Conservation (phyloP, 257 asterid genomes). For the Gentiana macrophylla region DNA sequence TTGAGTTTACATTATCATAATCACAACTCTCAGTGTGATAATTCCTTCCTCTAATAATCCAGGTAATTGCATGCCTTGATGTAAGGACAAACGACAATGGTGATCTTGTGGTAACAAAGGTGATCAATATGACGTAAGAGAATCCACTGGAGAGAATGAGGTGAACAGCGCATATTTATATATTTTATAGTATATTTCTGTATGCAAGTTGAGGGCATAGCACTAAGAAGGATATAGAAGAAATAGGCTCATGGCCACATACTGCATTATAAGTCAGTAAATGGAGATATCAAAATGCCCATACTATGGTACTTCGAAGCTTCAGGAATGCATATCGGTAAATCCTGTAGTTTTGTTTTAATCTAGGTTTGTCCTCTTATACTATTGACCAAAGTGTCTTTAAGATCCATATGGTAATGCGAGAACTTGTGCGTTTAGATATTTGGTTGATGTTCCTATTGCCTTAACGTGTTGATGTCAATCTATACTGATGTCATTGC, state of each 20-base stretch:
- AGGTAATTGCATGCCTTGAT: constrained; percentile 99
- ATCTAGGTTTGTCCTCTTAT: not conserved
- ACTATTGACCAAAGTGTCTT: not conserved
- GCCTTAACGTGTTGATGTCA: not conserved
- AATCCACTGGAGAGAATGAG: constrained; percentile 69
- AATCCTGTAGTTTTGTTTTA: not conserved
- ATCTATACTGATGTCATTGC: not conserved
- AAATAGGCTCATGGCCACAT: not conserved
- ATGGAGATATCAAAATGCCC: no score
- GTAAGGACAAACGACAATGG: constrained; percentile 89
- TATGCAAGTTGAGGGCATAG: no score
- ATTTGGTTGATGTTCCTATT: not conserved
- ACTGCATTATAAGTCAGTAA: no score
- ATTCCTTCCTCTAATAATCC: constrained; percentile 20
- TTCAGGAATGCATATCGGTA: no score
- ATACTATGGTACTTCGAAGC: no score
- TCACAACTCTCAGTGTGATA: not conserved
- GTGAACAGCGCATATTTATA: constrained; percentile 15
- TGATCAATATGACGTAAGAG: constrained; percentile 95
- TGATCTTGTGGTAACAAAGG: constrained; percentile 96
- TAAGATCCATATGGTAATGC: not conserved
- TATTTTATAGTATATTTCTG: no score
- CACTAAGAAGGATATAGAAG: not conserved
- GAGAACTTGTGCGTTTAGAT: not conserved
- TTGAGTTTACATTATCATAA: no score